Conservation (phyloP, 1,284 basidiomycete genomes). For the Moesziomyces sp. region DNA sequence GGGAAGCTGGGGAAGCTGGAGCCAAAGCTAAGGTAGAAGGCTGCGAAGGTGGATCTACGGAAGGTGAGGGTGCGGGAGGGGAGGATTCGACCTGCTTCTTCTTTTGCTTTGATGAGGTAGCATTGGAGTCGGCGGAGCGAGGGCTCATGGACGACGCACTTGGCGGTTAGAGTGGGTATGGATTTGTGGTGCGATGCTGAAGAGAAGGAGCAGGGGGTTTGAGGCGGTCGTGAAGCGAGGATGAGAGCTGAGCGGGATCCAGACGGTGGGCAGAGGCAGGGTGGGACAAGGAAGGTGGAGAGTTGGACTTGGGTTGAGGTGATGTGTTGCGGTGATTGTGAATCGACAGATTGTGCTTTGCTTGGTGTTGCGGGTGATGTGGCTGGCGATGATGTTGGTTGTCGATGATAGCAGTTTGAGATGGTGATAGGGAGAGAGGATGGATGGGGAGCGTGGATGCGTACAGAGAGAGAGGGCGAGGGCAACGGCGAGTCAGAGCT, state of each 20-base stretch:
- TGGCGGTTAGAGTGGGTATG: conserved; percentile 1
- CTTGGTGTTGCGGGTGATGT: no score
- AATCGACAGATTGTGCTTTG: background rate
- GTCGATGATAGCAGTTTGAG: no score
- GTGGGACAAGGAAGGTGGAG: background rate
- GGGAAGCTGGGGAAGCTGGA: background rate
- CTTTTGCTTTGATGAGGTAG: conserved; percentile 29
- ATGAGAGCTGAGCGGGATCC: background rate
- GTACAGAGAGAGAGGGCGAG: no score
- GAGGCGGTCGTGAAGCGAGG: background rate
- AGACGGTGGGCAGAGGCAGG: background rate
- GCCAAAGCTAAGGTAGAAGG: background rate
- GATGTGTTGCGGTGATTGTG: no score
- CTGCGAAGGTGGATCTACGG: background rate
- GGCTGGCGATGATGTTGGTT: no score
- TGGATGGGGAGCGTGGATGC: no score
- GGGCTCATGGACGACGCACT: conserved; percentile 26
- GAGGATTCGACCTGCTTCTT: conserved; percentile 21
- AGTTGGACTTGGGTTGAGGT: background rate
- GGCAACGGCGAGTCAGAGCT: no score
- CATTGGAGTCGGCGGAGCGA: conserved; percentile 33
- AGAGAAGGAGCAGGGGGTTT: background rate
- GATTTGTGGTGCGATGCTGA: background rate
- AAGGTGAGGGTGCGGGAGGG: conserved; percentile 1
- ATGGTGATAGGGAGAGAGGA: no score